A percentile compares a stretch with the other conserved stretches of the same genome.
Conservation (phyloP, 164 flowering plant species). For the Amborella trichopoda region DNA sequence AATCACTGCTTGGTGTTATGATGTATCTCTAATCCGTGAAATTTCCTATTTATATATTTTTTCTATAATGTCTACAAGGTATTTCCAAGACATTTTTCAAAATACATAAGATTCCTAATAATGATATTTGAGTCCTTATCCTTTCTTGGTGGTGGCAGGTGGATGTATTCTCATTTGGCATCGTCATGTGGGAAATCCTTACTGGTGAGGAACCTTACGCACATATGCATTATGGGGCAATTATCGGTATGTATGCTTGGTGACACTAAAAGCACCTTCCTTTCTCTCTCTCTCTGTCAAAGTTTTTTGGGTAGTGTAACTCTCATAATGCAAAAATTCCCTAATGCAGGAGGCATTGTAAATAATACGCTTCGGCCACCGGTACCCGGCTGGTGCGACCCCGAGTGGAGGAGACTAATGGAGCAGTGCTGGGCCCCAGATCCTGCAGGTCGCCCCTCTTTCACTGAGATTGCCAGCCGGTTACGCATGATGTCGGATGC, state of each 20-base stretch:
- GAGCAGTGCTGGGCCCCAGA: constrained; percentile 86
- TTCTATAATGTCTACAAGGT: no score
- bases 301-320: background rate
- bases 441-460: constrained; percentile 53
- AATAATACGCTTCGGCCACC: constrained; percentile 66
- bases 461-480: constrained; percentile 62
- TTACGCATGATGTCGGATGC: constrained; percentile 42
- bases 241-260: constrained; percentile 50
- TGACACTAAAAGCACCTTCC: background rate
- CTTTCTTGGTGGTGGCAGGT: no score
- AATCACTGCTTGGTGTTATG: no score
- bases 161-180: constrained; percentile 97
- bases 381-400: constrained; percentile 53
- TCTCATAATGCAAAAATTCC: background rate
- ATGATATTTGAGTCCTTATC: no score
- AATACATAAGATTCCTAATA: no score
- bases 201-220: constrained; percentile 98
- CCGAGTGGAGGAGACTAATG: constrained; percentile 67
- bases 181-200: constrained; percentile 96
- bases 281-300: background rate
- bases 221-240: constrained; percentile 95
- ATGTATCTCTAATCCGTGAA: no score
- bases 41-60: no score
- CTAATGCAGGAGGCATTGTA: constrained; percentile 76
- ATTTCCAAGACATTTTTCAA: no score